Evolutionary conservation across 768 basidiomycete species (phyloP).

Genomic region (Leucogyrophana mollusca): DNA sequence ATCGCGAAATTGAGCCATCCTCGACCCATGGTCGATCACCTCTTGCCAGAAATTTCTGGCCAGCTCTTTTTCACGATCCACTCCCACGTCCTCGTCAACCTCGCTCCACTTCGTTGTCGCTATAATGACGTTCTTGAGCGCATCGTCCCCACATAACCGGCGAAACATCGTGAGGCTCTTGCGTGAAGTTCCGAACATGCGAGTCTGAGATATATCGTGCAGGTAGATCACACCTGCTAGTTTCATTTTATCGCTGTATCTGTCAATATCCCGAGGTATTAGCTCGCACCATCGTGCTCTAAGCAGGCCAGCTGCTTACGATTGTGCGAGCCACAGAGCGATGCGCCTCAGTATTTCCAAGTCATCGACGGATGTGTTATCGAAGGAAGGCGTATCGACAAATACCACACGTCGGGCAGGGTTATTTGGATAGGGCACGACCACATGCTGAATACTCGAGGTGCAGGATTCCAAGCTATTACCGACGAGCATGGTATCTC

Average conservation of each 20-base stretch:
- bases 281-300: too few species aligned
- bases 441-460: constrained; percentile 13
- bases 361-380: constrained; percentile 8
- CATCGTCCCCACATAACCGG: constrained; percentile 31
- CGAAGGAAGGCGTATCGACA: constrained; percentile 15
- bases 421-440: constrained; percentile 14
- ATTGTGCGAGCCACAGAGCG: constrained; percentile 16
- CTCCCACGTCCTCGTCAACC: constrained; percentile 9
- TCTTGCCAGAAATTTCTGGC: constrained; percentile 24
- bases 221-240: constrained; percentile 32
- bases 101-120: constrained; percentile 39
- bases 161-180: constrained; percentile 33
- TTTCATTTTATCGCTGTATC: constrained; percentile 7
- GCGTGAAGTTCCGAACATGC: constrained; percentile 28
- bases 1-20: constrained; percentile 19
- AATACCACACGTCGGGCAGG: constrained; percentile 17
- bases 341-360: constrained; percentile 9
- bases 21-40: constrained; percentile 26
- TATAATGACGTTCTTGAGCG: constrained; percentile 28
- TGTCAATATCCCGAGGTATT: too few species aligned
- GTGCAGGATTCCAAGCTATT: constrained; percentile 23
- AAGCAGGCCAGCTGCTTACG: constrained; percentile 13
- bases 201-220: constrained; percentile 33
- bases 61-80: constrained; percentile 23
- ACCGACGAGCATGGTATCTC: background rate